Conservation (phyloP, 2,329 filamentous ascomycete species). For the Aspergillus sp. region DNA sequence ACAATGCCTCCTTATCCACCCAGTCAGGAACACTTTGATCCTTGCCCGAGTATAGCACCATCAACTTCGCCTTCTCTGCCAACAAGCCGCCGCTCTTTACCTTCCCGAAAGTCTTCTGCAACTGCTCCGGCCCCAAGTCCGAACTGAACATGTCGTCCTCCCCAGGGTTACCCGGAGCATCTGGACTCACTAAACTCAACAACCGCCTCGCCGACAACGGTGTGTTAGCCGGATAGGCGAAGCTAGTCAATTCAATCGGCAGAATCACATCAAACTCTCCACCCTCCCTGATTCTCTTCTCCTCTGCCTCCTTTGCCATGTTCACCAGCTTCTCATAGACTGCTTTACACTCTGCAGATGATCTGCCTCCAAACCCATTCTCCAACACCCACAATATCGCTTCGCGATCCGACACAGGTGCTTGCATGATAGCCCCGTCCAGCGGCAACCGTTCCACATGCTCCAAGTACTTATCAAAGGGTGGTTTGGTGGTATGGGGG, state of each 20-base stretch:
- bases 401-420: constrained; percentile 76
- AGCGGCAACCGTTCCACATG: constrained; percentile 54
- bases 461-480: constrained; percentile 32
- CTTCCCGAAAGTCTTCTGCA: constrained; percentile 65
- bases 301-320: constrained; percentile 32
- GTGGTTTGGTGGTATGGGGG: constrained; percentile 35
- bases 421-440: constrained; percentile 78
- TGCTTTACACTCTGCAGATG: constrained; percentile 24
- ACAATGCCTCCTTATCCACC: constrained; percentile 49
- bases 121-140: constrained; percentile 62
- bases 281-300: constrained; percentile 14
- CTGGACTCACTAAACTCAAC: constrained; percentile 57
- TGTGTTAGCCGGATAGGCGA: constrained; percentile 37
- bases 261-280: constrained; percentile 32
- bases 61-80: constrained; percentile 36
- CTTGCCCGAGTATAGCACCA: constrained; percentile 51
- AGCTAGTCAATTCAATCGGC: constrained; percentile 36
- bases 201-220: constrained; percentile 60
- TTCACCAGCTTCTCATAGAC: constrained; percentile 37
- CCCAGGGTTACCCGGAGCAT: constrained; percentile 59
- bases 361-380: constrained; percentile 15
- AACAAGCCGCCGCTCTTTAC: constrained; percentile 41
- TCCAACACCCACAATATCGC: constrained; percentile 48
- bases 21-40: constrained; percentile 50
- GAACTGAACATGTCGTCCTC: constrained; percentile 87